These are phyloP conservation scores for Cucumis cinereus DNA, from an alignment of 306 rosid species.

Conservation along the genomic window DNA sequence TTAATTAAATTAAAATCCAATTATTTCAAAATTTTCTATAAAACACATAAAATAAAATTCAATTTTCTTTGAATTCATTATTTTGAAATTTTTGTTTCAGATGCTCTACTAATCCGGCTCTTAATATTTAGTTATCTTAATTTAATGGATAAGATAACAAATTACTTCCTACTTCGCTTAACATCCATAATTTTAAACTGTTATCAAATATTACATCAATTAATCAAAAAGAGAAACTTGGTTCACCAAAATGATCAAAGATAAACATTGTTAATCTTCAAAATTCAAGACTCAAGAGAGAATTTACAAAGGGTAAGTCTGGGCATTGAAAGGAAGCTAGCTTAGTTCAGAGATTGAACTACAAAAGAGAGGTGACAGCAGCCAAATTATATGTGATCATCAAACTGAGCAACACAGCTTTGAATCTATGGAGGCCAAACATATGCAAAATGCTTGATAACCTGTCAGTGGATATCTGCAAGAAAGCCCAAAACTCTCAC, in stretches of 20 bases:
- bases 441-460: conserved; percentile 86
- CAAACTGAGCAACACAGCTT: conserved; percentile 74
- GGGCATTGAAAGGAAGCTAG: background rate
- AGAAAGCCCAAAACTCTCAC: background rate
- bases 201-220: background rate
- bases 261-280: background rate
- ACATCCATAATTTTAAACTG: no score
- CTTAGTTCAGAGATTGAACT: conserved; percentile 51
- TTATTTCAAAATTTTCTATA: no score
- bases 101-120: no score
- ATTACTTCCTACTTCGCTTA: no score
- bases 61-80: no score
- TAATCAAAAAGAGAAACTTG: background rate
- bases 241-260: background rate
- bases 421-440: conserved; percentile 78
- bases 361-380: conserved; percentile 2
- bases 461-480: conserved; percentile 93
- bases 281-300: background rate
- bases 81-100: no score
- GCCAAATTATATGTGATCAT: background rate
- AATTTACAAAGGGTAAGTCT: background rate
- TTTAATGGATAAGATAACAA: no score
- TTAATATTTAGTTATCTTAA: no score
- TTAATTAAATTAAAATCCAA: no score
- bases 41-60: no score